These are phyloP conservation scores for Aspergillus ruber DNA, from an alignment of 2,329 filamentous ascomycete species.

Conservation along the genomic window DNA sequence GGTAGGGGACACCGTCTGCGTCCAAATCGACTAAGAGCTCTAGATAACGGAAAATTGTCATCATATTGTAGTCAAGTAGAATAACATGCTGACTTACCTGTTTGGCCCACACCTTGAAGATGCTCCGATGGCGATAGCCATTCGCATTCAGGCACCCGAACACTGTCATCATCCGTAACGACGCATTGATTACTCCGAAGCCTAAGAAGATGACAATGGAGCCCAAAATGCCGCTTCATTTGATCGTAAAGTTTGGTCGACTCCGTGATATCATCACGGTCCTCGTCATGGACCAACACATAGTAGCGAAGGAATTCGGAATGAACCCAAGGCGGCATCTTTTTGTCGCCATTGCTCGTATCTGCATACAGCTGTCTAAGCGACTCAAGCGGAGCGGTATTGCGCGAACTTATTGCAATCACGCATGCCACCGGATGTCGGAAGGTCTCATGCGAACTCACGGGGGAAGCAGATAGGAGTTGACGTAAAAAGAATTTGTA, in stretches of 20 bases:
- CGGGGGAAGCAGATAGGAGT: conserved; percentile 69
- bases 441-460: conserved; percentile 86
- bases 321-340: conserved; percentile 78
- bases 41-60: conserved; percentile 10
- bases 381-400: conserved; percentile 75
- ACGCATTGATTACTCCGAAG: conserved; percentile 78
- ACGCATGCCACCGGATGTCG: conserved; percentile 90
- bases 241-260: conserved; percentile 90
- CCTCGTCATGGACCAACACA: conserved; percentile 92
- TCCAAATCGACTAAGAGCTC: conserved; percentile 53
- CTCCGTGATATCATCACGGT: conserved; percentile 83
- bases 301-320: conserved; percentile 93
- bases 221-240: conserved; percentile 97
- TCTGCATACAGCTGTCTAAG: conserved; percentile 76
- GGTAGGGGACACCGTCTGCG: conserved; percentile 62
- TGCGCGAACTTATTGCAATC: conserved; percentile 89
- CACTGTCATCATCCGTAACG: conserved; percentile 84
- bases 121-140: conserved; percentile 89
- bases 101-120: conserved; percentile 46
- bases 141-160: conserved; percentile 71
- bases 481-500: conserved; percentile 80
- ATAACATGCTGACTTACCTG: not conserved
- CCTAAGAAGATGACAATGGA: conserved; percentile 88
- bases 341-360: conserved; percentile 69
- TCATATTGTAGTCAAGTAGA: too few relatives aligned